Evolutionary conservation across 768 basidiomycete species (phyloP), one percentile per base, ranked within the genome.

Genomic region (Pisolithus orientalis): DNA sequence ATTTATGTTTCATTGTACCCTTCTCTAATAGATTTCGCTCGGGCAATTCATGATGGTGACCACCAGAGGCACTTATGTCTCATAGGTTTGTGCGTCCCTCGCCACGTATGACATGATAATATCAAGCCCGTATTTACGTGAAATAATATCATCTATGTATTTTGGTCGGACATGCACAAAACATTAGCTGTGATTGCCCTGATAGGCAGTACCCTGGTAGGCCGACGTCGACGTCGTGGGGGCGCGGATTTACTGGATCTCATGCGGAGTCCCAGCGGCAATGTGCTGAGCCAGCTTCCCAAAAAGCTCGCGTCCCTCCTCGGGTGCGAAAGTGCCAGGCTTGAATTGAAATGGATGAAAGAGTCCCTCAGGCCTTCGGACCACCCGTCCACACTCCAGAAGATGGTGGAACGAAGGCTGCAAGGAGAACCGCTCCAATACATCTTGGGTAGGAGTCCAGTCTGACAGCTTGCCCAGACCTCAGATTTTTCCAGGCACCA

Each of bases 341-440:
- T 59, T 8, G 81, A 83, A 64, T 54, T 80, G 3, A 63, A 68
- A 51, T 83, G 81, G 81, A 75, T 82, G 68, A 63, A 57, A 49
- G 62, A 74, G 52, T 67, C 68, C 17, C 52, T 65, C 5, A 53
- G 39, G 32, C 49, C 55, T 39, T 56, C 56, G 13, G 16, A 5
- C 32, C 44, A 31, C 40, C 57, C 67, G 45, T 69, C 76, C 31
- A 44, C 66, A 8, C 45, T 73, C n/a, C 43, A 56, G 10, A 62
- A 70, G 27, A 77, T 87, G 75, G 75, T 94, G 38, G 62, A 66
- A 16, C 78, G 87, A 17, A 72, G 93, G 57, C 62, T 77, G 28
- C 55, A 59, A 14, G 88, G 89, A 10, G 90, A 92, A 68, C 93
- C 93, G 0, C 73, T 96, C 16, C 91, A 94, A 65, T 96, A 94